Evolutionary conservation across 306 rosid genomes (phyloP).

Genomic region (Astragalus membranaceus): DNA sequence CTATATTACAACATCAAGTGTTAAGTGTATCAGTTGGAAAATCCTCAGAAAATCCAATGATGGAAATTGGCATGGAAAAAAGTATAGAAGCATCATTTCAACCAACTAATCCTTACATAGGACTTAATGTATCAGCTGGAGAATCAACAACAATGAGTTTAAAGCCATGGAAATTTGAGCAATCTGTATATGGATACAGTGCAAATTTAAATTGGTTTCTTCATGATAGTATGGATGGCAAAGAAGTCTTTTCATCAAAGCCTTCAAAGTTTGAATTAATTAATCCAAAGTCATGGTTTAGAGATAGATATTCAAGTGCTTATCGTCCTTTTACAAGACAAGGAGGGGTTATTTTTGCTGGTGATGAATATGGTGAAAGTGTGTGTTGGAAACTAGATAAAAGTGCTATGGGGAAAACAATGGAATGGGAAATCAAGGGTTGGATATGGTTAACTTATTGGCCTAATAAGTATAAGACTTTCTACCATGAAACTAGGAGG

Average conservation of each 20-base stretch:
- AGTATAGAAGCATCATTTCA: slow-evolving; percentile 71
- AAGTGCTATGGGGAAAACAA: slow-evolving; percentile 48
- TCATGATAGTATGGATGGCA: slow-evolving; percentile 67
- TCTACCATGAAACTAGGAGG: slow-evolving; percentile 69
- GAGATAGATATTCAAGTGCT: slow-evolving; percentile 70
- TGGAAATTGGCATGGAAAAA: slow-evolving; percentile 55
- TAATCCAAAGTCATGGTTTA: slow-evolving; percentile 81
- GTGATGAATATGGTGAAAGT: slow-evolving; percentile 78
- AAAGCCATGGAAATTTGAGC: slow-evolving; percentile 89
- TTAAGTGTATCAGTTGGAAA: slow-evolving; percentile 69
- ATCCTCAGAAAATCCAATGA: slow-evolving; percentile 73
- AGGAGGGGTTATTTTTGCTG: slow-evolving; percentile 84
- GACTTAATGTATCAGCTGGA: slow-evolving; percentile 51
- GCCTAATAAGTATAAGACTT: slow-evolving; percentile 76
- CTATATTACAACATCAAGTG: slow-evolving; percentile 51
- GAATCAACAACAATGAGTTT: slow-evolving; percentile 57
- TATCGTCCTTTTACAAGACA: slow-evolving; percentile 77
- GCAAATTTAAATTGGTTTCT: slow-evolving; percentile 85
- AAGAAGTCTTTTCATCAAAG: slow-evolving; percentile 64
- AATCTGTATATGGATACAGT: slow-evolving; percentile 63
- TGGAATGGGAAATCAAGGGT: slow-evolving; percentile 92
- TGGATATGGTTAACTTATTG: slow-evolving; percentile 91
- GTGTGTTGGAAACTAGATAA: slow-evolving; percentile 81
- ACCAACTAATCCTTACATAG: slow-evolving; percentile 48
- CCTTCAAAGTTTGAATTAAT: slow-evolving; percentile 66